Conservation (phyloP, 345 rosid genomes). For the Eutrema heterophyllum region DNA sequence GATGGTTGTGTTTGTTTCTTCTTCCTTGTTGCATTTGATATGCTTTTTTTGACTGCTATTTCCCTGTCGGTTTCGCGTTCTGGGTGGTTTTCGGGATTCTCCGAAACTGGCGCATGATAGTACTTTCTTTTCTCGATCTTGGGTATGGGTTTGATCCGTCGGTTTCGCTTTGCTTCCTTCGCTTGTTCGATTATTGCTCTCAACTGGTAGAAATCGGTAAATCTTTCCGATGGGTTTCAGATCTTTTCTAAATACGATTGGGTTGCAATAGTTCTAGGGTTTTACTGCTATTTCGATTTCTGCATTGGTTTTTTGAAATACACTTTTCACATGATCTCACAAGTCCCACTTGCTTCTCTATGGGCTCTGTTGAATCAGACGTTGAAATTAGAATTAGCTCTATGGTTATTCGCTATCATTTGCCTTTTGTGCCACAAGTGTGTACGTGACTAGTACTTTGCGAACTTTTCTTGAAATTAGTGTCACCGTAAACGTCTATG, state of each 20-base stretch:
- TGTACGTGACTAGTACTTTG: background rate
- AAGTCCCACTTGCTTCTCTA: background rate
- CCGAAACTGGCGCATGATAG: conserved; percentile 9
- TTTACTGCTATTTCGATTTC: conserved; percentile 7
- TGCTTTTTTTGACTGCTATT: background rate
- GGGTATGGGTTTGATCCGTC: conserved; percentile 12
- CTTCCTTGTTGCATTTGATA: conserved; percentile 6
- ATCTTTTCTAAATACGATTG: conserved; percentile 7
- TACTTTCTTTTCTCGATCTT: conserved; percentile 11
- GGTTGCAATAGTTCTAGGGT: conserved; percentile 22
- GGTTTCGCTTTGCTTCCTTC: background rate
- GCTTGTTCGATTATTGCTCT: conserved; percentile 19
- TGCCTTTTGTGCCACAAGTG: background rate
- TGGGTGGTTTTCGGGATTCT: conserved; percentile 7
- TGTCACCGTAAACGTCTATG: background rate
- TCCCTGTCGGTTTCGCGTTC: conserved; percentile 12
- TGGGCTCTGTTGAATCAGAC: background rate
- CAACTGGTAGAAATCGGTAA: background rate
- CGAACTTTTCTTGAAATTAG: background rate
- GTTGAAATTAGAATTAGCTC: background rate
- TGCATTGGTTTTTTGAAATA: conserved; percentile 11
- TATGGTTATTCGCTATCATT: background rate
- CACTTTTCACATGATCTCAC: background rate
- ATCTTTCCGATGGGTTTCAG: background rate
- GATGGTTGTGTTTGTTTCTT: conserved; percentile 3